These are phyloP conservation scores for Fusarium incarnatum DNA, from an alignment of 2,329 filamentous ascomycete species.

Conservation along the genomic window DNA sequence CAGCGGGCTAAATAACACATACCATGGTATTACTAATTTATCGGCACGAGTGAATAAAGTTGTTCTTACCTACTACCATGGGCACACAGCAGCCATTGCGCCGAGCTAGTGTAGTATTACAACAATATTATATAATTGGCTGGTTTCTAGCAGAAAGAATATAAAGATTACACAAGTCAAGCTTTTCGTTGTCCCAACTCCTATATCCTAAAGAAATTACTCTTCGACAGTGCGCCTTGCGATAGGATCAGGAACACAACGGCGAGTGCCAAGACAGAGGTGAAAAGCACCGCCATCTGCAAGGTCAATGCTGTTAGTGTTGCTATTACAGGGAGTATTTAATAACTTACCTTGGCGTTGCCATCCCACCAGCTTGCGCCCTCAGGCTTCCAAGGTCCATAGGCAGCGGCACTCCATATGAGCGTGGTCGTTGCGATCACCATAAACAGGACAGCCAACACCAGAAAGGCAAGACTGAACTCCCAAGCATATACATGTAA, in stretches of 20 bases:
- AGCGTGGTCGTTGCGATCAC: constrained; percentile 5
- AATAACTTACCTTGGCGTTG: constrained; percentile 3
- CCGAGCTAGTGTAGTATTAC: no score
- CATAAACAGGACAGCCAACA: constrained; percentile 11
- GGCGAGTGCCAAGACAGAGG: background rate
- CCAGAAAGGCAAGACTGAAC: constrained; percentile 16
- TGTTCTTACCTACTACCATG: no score
- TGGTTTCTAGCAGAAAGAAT: no score
- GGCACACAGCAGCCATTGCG: no score
- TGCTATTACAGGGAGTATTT: background rate
- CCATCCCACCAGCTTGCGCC: constrained; percentile 10
- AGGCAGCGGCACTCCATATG: background rate
- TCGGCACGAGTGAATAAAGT: no score
- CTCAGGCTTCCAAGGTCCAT: constrained; percentile 3
- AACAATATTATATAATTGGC: no score
- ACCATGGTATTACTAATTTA: no score
- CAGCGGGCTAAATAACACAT: no score
- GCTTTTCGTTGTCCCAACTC: no score
- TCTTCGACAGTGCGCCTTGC: constrained; percentile 4
- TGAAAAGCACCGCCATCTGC: constrained; percentile 18
- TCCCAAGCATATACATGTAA: constrained; percentile 18
- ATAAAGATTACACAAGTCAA: no score
- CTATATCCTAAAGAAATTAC: background rate
- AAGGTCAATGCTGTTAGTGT: background rate
- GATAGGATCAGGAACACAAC: background rate